These are phyloP conservation scores for Fusarium sp. DNA, from an alignment of 2,329 filamentous ascomycete genomes.

Conservation along the genomic window DNA sequence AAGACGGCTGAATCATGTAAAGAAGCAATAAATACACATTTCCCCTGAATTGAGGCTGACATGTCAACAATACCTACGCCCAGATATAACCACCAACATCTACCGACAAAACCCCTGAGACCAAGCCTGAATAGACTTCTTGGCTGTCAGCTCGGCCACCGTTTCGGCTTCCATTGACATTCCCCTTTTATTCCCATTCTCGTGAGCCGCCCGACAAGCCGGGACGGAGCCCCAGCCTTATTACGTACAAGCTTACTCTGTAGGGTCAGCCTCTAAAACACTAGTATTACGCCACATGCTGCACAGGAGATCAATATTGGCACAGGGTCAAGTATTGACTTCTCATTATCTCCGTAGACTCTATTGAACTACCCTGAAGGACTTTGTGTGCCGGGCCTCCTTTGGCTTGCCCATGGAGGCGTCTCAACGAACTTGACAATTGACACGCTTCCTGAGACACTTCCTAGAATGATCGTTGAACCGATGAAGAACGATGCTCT, in stretches of 20 bases:
- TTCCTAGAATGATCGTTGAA: background rate
- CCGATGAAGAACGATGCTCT: background rate
- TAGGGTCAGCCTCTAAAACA: background rate
- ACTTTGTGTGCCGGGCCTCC: background rate
- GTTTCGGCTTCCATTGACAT: background rate
- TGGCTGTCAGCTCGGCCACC: background rate
- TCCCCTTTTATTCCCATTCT: background rate
- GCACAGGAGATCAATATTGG: background rate
- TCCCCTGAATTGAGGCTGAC: background rate
- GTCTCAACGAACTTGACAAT: background rate
- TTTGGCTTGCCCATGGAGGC: background rate
- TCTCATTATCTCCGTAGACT: background rate
- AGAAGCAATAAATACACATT: background rate
- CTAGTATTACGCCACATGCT: background rate
- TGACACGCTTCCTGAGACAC: background rate
- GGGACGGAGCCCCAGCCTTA: background rate
- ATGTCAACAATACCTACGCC: background rate
- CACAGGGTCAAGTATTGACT: background rate
- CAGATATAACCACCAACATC: background rate
- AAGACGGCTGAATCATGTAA: background rate
- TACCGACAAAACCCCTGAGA: background rate
- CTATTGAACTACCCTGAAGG: background rate
- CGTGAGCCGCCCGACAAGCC: background rate
- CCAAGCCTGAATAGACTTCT: background rate
- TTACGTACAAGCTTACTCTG: background rate